phyloP scores from a whole-genome alignment of 345 rosid genomes.

The Abelmoschus esculentus region DNA sequence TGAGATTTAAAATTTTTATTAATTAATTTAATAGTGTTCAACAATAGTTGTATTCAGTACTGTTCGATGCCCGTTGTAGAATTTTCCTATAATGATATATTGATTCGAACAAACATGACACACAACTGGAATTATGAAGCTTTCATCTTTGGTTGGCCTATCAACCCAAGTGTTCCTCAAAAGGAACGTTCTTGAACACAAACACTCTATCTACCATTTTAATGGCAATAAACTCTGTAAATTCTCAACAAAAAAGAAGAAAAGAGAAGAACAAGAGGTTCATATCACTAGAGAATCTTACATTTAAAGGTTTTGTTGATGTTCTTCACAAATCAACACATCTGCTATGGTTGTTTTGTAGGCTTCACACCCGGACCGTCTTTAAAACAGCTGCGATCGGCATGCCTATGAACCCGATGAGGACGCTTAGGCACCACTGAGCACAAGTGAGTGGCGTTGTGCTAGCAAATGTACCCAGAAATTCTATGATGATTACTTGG shows the following conservation, averaged over 20 bases:
- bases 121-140: too few relatives aligned
- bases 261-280: background rate
- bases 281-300: background rate
- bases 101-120: too few relatives aligned
- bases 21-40: too few relatives aligned
- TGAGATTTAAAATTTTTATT: too few relatives aligned
- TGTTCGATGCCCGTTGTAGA: too few relatives aligned
- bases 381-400: constrained; percentile 73
- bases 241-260: background rate
- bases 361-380: constrained; percentile 48
- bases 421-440: constrained; percentile 47
- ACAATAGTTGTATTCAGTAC: too few relatives aligned
- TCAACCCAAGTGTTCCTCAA: background rate
- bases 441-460: constrained; percentile 41
- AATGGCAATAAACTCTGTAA: background rate
- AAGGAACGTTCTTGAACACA: too few relatives aligned
- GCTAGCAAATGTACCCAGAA: constrained; percentile 63
- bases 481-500: constrained; percentile 68
- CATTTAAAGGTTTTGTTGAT: background rate
- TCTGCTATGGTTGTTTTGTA: background rate
- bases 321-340: background rate
- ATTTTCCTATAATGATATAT: too few relatives aligned
- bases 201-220: background rate
- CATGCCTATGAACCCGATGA: constrained; percentile 76
- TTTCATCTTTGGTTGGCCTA: background rate